phyloP scores from a whole-genome alignment of 2,329 filamentous ascomycete species.

The Fusarium liriodendri region DNA sequence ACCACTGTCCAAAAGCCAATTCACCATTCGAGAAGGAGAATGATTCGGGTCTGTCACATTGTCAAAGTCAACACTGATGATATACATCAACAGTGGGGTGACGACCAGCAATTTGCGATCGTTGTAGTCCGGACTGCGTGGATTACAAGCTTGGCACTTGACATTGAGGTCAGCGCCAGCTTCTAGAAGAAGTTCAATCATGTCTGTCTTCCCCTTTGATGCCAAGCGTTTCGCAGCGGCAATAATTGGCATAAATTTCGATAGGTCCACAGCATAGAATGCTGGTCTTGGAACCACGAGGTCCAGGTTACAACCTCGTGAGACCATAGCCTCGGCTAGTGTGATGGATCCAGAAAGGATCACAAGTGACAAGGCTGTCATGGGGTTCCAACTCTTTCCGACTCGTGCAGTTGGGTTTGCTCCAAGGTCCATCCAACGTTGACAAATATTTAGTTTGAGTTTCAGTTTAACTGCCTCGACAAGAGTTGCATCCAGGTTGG shows the following conservation, averaged over 20 bases:
- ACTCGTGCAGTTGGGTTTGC: not conserved
- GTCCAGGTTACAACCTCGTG: not conserved
- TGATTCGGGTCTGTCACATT: not conserved
- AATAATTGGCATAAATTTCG: not conserved
- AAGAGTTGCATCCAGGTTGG: not conserved
- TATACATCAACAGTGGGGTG: not conserved
- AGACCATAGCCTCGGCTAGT: not conserved
- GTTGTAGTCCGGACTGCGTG: not conserved
- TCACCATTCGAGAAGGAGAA: not conserved
- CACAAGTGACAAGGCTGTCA: not conserved
- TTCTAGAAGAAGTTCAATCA: not conserved
- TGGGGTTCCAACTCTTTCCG: not conserved
- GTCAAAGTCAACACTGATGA: not conserved
- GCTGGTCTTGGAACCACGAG: not conserved
- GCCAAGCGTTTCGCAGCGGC: not conserved
- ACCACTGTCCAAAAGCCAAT: not conserved
- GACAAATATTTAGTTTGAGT: not conserved
- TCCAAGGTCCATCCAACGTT: not conserved
- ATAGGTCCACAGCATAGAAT: too few species aligned
- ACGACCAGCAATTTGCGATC: not conserved
- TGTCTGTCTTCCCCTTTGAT: not conserved
- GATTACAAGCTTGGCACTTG: not conserved
- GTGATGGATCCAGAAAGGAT: not conserved
- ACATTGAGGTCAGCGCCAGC: not conserved
- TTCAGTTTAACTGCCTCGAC: not conserved